Evolutionary conservation across 345 rosid genomes (phyloP), one percentile per base, ranked within the genome.

Genomic region (Heritiera littoralis): DNA sequence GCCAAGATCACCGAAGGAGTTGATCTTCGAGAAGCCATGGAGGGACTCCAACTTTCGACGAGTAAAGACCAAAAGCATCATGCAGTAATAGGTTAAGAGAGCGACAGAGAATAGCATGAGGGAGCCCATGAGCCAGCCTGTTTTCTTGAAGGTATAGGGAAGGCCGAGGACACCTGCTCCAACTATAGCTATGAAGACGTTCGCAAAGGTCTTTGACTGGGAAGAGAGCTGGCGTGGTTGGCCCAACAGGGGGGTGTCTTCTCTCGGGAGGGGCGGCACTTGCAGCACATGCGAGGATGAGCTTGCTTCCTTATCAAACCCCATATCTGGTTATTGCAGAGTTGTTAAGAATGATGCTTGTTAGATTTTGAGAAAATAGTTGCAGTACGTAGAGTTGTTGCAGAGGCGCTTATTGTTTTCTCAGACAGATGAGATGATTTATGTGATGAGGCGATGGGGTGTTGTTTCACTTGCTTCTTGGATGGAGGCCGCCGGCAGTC

Each of bases 141-240:
- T 87, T 59, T 89, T 91, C 85, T 90, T 93, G 82, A 93, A 93
- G 67, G 92, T 82, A 69, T 90, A 89, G 9, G 96, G 96, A n/a
- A 92, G 86, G 17, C 96, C 93, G 2, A 92, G 88, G 11, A 92
- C 93, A 11, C 96, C 96, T 10, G 96, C 89, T 45, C 94, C 96
- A 4, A 90, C 94, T 38, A 90, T 89, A 48, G 96, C 90, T 41
- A 92, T 92, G 88, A 90, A 92, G 56, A 90, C 86, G 72, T 92
- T 92, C 14, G 94, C 96, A 66, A 90, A 86, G 75, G 97, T 91
- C 82, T 89, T 90, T 41, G 89, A 81, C 52, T 81, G 90, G 3
- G 95, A 89, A 4, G 93, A 82, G 76, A 91, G 73, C 48, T 81
- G 72, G 70, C 83, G 80, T 17, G 79, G 52, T 30, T 77, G 67